These are phyloP conservation scores for Ogataea saltuana DNA, from an alignment of 805 yeast genomes.

Conservation along the genomic window DNA sequence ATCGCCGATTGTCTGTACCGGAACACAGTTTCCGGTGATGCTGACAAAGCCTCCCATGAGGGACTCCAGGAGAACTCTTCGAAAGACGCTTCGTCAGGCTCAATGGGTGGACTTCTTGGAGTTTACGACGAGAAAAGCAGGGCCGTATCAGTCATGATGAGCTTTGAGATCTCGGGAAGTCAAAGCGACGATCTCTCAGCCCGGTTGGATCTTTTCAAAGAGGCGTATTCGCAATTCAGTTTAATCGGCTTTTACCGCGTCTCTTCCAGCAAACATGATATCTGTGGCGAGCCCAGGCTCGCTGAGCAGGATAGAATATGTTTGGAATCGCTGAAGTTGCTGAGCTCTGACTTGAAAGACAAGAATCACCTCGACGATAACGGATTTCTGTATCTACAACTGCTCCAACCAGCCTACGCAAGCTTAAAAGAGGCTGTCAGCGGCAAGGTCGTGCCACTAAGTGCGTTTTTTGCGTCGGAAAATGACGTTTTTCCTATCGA, in stretches of 20 bases:
- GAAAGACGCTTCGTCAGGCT: not conserved
- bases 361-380: too few species aligned
- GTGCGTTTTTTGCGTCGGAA: not conserved
- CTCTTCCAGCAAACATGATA: not conserved
- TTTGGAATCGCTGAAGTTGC: too few species aligned
- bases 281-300: too few species aligned
- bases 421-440: not conserved
- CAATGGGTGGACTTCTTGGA: constrained; percentile 21
- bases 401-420: not conserved
- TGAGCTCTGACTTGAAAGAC: too few species aligned
- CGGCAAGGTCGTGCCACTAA: too few species aligned
- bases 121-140: constrained; percentile 5
- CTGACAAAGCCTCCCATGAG: not conserved
- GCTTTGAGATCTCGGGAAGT: constrained; percentile 15
- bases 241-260: constrained; percentile 29
- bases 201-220: constrained; percentile 21
- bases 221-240: constrained; percentile 27
- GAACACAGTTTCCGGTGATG: not conserved
- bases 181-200: constrained; percentile 5
- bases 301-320: too few species aligned
- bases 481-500: not conserved
- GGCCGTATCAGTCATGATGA: constrained; percentile 13
- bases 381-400: not conserved
- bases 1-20: constrained; percentile 17
- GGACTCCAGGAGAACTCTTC: too few species aligned